phyloP scores from a whole-genome alignment of 805 yeast species.

The Candida bentonensis region DNA sequence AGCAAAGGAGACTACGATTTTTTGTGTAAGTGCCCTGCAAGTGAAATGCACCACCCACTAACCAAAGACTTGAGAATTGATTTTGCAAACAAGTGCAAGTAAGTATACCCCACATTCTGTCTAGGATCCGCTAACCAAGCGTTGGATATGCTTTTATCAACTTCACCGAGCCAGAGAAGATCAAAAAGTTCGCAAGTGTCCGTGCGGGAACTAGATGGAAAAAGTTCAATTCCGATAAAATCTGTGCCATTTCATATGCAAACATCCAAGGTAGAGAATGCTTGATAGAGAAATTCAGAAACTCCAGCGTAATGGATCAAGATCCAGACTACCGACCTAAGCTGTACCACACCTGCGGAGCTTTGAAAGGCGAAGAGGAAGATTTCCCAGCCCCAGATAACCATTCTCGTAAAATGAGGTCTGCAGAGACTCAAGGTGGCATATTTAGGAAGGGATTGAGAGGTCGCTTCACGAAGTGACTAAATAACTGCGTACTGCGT shows the following conservation, averaged over 20 bases:
- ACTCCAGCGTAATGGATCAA: slow-evolving; percentile 36
- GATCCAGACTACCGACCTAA: slow-evolving; percentile 34
- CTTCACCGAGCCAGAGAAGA: slow-evolving; percentile 30
- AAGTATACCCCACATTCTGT: slow-evolving; percentile 3
- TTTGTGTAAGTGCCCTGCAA: slow-evolving; percentile 21
- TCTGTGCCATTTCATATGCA: slow-evolving; percentile 38
- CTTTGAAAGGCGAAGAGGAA: slow-evolving; percentile 27
- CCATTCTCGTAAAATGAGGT: slow-evolving; percentile 20
- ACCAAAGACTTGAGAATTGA: slow-evolving; percentile 34
- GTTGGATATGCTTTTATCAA: slow-evolving; percentile 45
- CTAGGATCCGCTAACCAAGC: slow-evolving; percentile 6
- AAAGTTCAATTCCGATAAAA: slow-evolving; percentile 33
- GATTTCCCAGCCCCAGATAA: slow-evolving; percentile 28
- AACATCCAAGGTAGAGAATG: slow-evolving; percentile 34
- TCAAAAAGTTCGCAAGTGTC: slow-evolving; percentile 30
- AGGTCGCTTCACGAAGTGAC: no score
- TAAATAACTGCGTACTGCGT: no score
- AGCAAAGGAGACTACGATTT: slow-evolving; percentile 26
- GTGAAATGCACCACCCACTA: not conserved
- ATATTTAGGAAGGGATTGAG: not conserved
- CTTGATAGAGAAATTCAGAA: slow-evolving; percentile 33
- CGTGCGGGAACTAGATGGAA: slow-evolving; percentile 36
- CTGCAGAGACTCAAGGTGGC: slow-evolving; percentile 6
- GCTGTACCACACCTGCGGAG: slow-evolving; percentile 32
- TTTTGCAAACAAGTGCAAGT: slow-evolving; percentile 36